Evolutionary conservation across 2,329 filamentous ascomycete species (phyloP).

Genomic region (Dothideomycetes sp.): DNA sequence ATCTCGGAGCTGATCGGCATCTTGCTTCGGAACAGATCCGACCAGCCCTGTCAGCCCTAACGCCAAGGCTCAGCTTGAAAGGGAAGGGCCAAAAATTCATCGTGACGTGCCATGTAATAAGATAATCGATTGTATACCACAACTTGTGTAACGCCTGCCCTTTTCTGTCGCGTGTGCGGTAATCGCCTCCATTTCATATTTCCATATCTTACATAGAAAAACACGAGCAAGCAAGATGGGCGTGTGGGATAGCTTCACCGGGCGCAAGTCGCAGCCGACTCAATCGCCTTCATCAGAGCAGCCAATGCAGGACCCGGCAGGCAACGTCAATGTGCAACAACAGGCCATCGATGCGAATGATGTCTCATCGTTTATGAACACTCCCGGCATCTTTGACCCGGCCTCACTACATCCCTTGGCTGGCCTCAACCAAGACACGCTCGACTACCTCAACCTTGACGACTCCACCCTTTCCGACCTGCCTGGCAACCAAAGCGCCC

Average conservation of each 20-base stretch:
- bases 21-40: too few species aligned
- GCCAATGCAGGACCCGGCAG: conserved; percentile 34
- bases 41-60: too few species aligned
- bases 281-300: conserved; percentile 33
- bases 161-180: background rate
- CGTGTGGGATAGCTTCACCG: conserved; percentile 51
- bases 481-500: conserved; percentile 72
- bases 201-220: background rate
- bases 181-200: too few species aligned
- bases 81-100: too few species aligned
- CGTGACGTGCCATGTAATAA: too few species aligned
- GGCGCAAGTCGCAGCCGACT: conserved; percentile 39
- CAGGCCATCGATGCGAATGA: conserved; percentile 53
- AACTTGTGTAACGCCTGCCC: too few species aligned
- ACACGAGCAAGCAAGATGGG: conserved; percentile 28
- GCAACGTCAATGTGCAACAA: conserved; percentile 29
- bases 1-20: too few species aligned
- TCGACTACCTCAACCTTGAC: conserved; percentile 92
- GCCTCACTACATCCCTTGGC: conserved; percentile 85
- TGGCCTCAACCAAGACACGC: conserved; percentile 79
- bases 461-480: conserved; percentile 80
- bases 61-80: too few species aligned
- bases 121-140: too few species aligned
- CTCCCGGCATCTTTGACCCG: conserved; percentile 69
- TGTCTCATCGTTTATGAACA: conserved; percentile 75